Conservation (phyloP, 2,329 filamentous ascomycete species). For the Fusarium miscanthi region DNA sequence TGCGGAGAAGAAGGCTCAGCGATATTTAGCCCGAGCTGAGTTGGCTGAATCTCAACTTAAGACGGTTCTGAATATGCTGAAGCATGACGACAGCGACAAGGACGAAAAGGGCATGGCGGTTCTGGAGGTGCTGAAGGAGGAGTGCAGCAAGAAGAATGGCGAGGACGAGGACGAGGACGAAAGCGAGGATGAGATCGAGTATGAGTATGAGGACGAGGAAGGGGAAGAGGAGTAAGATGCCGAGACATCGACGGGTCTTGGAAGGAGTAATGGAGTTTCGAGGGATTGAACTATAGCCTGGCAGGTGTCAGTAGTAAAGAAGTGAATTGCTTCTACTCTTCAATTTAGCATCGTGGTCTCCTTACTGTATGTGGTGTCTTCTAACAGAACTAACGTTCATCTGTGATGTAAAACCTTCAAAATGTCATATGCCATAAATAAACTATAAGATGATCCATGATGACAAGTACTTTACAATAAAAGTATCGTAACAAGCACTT, state of each 20-base stretch:
- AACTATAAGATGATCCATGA: neutral
- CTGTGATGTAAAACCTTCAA: rapidly evolving
- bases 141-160: neutral
- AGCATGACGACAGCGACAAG: too few relatives aligned
- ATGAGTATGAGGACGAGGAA: neutral
- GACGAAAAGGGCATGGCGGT: too few relatives aligned
- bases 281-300: neutral
- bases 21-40: too few relatives aligned
- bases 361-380: rapidly evolving
- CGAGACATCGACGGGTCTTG: too few relatives aligned
- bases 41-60: too few relatives aligned
- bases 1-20: too few relatives aligned
- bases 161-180: too few relatives aligned
- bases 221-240: neutral
- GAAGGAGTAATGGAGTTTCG: rapidly evolving
- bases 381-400: rapidly evolving
- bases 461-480: too few relatives aligned
- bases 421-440: rapidly evolving
- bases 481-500: too few relatives aligned
- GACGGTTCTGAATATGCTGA: too few relatives aligned
- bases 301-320: neutral
- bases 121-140: neutral
- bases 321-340: neutral
- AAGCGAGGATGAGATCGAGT: rapidly evolving
- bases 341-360: rapidly evolving